Base-by-base conservation (phyloP, 1,284 basidiomycete species). In the Meira miltonrushii region DNA sequence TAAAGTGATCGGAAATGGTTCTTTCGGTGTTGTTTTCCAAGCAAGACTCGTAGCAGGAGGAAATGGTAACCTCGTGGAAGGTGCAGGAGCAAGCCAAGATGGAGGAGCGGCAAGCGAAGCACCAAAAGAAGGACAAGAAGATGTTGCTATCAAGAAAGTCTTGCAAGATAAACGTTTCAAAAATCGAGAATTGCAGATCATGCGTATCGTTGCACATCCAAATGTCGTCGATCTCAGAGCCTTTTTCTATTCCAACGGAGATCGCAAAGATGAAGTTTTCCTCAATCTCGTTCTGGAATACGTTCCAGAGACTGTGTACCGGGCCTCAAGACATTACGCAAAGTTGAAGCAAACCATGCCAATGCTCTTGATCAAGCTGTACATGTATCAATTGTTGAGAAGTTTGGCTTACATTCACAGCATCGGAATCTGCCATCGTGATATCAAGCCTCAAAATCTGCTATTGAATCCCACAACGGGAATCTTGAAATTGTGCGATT, bases 251-350 rank as follows among this genome's bases (percentile, higher is more conserved):
- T 93, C 94, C 57, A 96, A 93, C 77, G 94, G 94, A 59, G 95
- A 98, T 83, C 97, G 97, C 90, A 97, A 97, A 84, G 94, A 99
- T 81, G 94, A 99, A 84, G 92, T 99, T 59, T 99, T 95, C 82
- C 88, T 99, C 77, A 99, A 99, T 81, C 87, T 99, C 76, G 92
- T 99, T 47, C 87, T 96, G 75, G 94, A 99, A 85, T 99, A 92
- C 80, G 93, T 99, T 49, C 94, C 94, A 48, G 95, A 98, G 83
- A 99, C 94, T 25, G 95, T 99, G 61, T 98, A 98, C 82, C 90
- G 94, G 76, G 93, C 94, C 43, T 94, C 91, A 74, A 87, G 95
- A 77, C 94, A 97, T 82, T 99, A 97, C 81, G 90, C 93, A 76
- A 98, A 98, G 82, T 88, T 99, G 81, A 99, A 99, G 84, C 95